These are phyloP conservation scores for Acacia pycnantha DNA, from an alignment of 331 rosid species.

Conservation along the genomic window DNA sequence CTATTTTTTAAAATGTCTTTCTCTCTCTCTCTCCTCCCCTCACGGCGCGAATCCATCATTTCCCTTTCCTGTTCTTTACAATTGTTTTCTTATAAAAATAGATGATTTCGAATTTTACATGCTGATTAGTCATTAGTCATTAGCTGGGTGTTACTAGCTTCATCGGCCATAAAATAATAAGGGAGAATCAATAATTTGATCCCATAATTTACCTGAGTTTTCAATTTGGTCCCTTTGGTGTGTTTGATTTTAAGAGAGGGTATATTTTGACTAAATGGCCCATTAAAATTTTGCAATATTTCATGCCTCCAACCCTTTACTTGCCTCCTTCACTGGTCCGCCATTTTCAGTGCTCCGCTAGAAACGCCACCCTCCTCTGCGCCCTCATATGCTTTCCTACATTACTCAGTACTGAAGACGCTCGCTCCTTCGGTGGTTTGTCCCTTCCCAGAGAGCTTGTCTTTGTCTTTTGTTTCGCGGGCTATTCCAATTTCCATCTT, in stretches of 20 bases:
- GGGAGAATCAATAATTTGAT: background rate
- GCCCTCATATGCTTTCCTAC: too few species aligned
- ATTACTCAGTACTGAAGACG: background rate
- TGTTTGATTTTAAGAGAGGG: too few species aligned
- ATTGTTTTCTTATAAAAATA: too few species aligned
- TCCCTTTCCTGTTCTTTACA: background rate
- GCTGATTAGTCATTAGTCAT: background rate
- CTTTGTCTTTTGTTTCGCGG: background rate
- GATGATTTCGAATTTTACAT: background rate
- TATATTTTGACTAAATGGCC: too few species aligned
- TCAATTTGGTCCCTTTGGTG: background rate
- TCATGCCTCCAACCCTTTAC: too few species aligned
- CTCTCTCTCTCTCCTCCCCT: background rate
- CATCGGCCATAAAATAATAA: background rate
- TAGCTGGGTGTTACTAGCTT: background rate
- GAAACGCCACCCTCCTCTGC: too few species aligned
- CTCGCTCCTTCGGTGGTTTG: background rate
- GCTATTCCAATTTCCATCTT: background rate
- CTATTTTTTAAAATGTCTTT: constrained; percentile 16
- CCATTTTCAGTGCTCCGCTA: too few species aligned
- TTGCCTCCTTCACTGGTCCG: too few species aligned
- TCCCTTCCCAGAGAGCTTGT: background rate
- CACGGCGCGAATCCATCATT: constrained; percentile 15
- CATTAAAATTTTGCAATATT: too few species aligned
- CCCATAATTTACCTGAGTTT: background rate